Evolutionary conservation across 2,329 filamentous ascomycete species (phyloP), one percentile per base, ranked within the genome.

Genomic region (Verruconis gallopava): DNA sequence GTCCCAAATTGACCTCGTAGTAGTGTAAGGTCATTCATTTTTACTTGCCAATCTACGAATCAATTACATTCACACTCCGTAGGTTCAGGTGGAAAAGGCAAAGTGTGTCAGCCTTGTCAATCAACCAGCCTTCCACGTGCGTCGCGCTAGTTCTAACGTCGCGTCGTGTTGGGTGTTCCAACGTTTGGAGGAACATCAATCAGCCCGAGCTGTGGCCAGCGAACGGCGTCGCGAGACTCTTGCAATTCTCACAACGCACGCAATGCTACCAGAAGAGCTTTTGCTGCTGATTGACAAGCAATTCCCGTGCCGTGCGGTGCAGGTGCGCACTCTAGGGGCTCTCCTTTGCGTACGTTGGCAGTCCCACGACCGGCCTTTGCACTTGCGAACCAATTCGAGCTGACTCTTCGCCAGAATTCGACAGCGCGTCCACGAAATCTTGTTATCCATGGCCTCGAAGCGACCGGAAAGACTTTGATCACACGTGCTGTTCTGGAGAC

Each of bases 381-480:
- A 21, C 12, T 34, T n/a, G n/a, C n/a, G n/a, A n/a, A n/a, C n/a
- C n/a, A n/a, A 13, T 22, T 33, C 21, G 32, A 34, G 33, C 51
- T 57, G 49, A 59, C 42, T 40, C 15, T 21, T 19, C 4, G 25
- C 19, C 54, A 84, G 75, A 73, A 77, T 17, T 60, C 65, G 37
- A 69, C 79, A n/a, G 79, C 83, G 21, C 79, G 75, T 44, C 82
- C 81, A 44, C 68, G 76, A 9, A 82, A 83, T 46, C 59, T 95
- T 9, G 77, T 95, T 17, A 61, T 93, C 38, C 79, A 96, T 58
- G 91, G 91, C 39, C 75, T 86, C 21, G 79, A 88, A 53, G 81
- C 85, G 2, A 93, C 88, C 0, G 89, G 86, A 32, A 96, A 96
- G 64, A 84, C 77, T 21, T 73, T 75, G 37, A 71, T 94, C 39